phyloP scores from a whole-genome alignment of 805 yeast genomes.

The Maudiozyma turicensis region DNA sequence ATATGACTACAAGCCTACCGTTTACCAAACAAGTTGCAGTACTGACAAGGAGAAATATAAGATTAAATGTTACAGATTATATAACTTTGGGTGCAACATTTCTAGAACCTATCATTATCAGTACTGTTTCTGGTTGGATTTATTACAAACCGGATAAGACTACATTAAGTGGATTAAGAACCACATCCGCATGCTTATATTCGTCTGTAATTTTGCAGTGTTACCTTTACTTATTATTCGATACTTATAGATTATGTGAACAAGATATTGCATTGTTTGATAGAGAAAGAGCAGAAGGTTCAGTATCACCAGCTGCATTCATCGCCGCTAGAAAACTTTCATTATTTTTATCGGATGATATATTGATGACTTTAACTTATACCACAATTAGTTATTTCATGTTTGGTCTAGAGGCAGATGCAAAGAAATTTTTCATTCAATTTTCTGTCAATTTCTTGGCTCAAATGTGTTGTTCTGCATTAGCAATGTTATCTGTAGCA shows the following conservation, averaged over 20 bases:
- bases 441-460: constrained; percentile 50
- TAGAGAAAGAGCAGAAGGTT: constrained; percentile 62
- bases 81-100: constrained; percentile 38
- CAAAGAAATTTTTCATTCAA: constrained; percentile 49
- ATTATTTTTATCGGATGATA: constrained; percentile 58
- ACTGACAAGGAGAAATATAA: constrained; percentile 36
- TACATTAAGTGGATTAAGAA: constrained; percentile 48
- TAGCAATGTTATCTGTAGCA: constrained; percentile 35
- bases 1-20: constrained; percentile 30
- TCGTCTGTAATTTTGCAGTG: constrained; percentile 45
- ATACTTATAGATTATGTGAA: constrained; percentile 47
- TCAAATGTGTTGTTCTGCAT: constrained; percentile 33
- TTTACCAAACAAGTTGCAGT: constrained; percentile 36
- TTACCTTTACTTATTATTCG: constrained; percentile 47
- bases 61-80: constrained; percentile 42
- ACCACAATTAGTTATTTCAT: constrained; percentile 61
- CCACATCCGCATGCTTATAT: constrained; percentile 45
- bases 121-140: constrained; percentile 66
- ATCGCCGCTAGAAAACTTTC: constrained; percentile 55
- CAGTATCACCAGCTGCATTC: constrained; percentile 59
- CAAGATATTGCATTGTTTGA: constrained; percentile 47
- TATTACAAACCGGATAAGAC: constrained; percentile 45
- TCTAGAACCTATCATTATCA: constrained; percentile 41
- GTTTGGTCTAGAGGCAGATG: constrained; percentile 54
- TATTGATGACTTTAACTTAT: constrained; percentile 50